Evolutionary conservation across 1,284 basidiomycete genomes (phyloP), one percentile per base, ranked within the genome.

Genomic region (Ganoderma lingzhi): DNA sequence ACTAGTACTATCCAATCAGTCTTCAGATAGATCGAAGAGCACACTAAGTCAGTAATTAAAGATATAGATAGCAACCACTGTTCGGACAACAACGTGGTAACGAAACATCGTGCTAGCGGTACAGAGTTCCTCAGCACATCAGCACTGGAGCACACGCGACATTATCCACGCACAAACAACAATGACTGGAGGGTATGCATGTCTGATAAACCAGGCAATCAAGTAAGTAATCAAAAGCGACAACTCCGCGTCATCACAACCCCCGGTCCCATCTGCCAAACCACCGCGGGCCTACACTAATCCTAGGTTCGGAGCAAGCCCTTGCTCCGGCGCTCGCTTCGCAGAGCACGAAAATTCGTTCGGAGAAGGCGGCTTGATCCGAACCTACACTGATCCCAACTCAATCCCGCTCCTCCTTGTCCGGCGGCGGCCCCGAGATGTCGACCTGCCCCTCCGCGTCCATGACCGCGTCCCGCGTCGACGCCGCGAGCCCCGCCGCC

Each of bases 371-470:
- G 23, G 23, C 23, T 23, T 23, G 23, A 23, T 23, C 23, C 23
- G 23, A 23, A 23, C 23, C 23, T 23, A 23, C 23, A 23, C 23
- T 23, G 23, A 23, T 23, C 23, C 23, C 23, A 23, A 45, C 17
- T 55, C 53, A 55, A 17, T 55, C 53, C 12, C 30, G 14, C 53
- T 55, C 28, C 53, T 55, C 53, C 53, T 55, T 59, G 39, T 83
- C 85, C 45, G 84, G 83, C 19, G 84, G 84, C 15, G 80, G 74
- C 9, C 80, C 80, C 28, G 69, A 75, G 37, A 92, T 82, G 69
- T 89, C 84, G 28, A 96, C 91, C 68, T 90, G 88, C 5, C 93
- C 93, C 80, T 88, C 87, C 71, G 80, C 86, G 77, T 92, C 83
- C 86, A 96, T 90, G 69, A 76, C 78, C 64, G 93, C 92, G 71